Percentiles rank a stretch among this genome's conserved stretches.
Conservation (phyloP, 306 rosid species). For the Argentina anserina region DNA sequence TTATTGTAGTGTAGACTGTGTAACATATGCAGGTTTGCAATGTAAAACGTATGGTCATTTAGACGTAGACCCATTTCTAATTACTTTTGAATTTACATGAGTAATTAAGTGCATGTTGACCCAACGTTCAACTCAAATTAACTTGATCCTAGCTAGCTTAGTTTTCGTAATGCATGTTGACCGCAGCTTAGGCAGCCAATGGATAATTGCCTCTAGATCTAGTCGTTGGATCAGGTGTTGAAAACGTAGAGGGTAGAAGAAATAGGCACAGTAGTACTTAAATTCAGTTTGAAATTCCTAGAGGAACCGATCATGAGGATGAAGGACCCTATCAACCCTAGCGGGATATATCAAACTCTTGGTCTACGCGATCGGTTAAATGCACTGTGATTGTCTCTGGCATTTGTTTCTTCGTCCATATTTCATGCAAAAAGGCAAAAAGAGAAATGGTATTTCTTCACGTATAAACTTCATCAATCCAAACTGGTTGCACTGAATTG, state of each 20-base stretch:
- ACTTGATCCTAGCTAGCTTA: neutral
- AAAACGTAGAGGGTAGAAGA: neutral
- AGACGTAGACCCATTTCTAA: neutral
- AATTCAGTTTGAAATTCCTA: neutral
- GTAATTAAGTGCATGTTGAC: neutral
- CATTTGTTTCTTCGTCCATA: conserved; percentile 1
- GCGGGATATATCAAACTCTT: neutral
- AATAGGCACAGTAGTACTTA: neutral
- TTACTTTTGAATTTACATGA: neutral
- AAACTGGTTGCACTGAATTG: neutral
- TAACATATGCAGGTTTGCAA: neutral
- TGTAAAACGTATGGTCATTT: neutral
- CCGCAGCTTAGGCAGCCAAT: conserved; percentile 1
- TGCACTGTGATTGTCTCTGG: neutral
- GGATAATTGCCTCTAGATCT: neutral
- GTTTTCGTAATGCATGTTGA: neutral
- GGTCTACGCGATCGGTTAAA: neutral
- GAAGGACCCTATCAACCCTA: neutral
- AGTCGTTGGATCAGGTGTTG: neutral
- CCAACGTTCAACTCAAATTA: neutral
- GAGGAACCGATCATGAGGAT: neutral
- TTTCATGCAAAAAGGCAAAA: neutral
- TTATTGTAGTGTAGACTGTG: neutral
- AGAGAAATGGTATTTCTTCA: neutral
- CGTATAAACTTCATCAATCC: neutral